Conservation (phyloP, 306 rosid species). For the barrel medic (Medicago truncatula) region DNA sequence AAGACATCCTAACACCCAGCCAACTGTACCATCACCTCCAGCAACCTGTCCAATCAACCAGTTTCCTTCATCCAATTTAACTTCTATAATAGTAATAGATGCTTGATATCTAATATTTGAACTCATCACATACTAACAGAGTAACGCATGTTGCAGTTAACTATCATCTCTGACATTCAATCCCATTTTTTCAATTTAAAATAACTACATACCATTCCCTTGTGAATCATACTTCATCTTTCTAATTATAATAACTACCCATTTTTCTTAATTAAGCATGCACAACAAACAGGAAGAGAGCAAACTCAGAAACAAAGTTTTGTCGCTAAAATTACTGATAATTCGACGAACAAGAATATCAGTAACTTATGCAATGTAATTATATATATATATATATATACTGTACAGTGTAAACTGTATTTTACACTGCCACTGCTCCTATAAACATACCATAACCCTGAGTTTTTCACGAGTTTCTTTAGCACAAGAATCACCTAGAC, state of each 20-base stretch:
- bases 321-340: not conserved
- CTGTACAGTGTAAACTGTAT: not conserved
- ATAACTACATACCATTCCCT: slow-evolving; percentile 8
- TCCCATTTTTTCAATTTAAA: slow-evolving; percentile 18
- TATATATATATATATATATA: slow-evolving; percentile 1
- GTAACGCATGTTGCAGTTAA: not conserved
- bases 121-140: not conserved
- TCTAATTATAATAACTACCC: slow-evolving; percentile 2
- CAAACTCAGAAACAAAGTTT: slow-evolving; percentile 20
- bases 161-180: slow-evolving; percentile 16
- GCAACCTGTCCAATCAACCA: slow-evolving; percentile 81
- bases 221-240: slow-evolving; percentile 17
- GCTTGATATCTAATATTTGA: slow-evolving; percentile 9
- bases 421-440: not conserved
- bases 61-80: slow-evolving; percentile 41
- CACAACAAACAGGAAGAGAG: slow-evolving; percentile 18
- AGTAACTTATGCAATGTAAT: not conserved
- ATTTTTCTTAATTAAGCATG: slow-evolving; percentile 10
- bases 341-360: not conserved
- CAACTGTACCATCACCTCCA: slow-evolving; percentile 99
- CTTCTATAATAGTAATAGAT: slow-evolving; percentile 20
- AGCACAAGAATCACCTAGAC: slow-evolving; percentile 75
- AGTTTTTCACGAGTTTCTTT: slow-evolving; percentile 81
- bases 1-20: slow-evolving; percentile 96
- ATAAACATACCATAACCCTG: slow-evolving; percentile 81